Conservation (phyloP, 1,139 yeast species). For the Nakaseomyces glabratus region DNA sequence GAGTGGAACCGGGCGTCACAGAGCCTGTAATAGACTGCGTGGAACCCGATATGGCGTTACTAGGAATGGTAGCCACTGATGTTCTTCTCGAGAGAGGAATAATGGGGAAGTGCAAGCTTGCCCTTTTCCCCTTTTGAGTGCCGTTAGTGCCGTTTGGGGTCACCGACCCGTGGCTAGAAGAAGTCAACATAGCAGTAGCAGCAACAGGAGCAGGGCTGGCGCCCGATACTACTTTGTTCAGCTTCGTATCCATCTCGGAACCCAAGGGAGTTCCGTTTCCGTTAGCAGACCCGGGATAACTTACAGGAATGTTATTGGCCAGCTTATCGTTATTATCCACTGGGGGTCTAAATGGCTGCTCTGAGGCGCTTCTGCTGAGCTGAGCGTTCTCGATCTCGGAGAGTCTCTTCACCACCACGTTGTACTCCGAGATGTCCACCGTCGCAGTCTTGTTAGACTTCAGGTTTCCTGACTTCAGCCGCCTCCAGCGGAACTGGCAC, state of each 20-base stretch:
- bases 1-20: not conserved
- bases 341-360: too few relatives aligned
- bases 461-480: constrained; percentile 54
- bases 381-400: not conserved
- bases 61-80: constrained; percentile 2
- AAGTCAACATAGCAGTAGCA: too few relatives aligned
- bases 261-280: too few relatives aligned
- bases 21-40: not conserved
- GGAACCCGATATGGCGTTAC: not conserved
- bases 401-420: constrained; percentile 4
- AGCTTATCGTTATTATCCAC: too few relatives aligned
- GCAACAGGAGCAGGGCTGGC: too few relatives aligned
- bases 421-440: constrained; percentile 18
- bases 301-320: too few relatives aligned
- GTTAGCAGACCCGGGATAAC: too few relatives aligned
- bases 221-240: too few relatives aligned
- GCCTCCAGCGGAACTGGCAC: constrained; percentile 72
- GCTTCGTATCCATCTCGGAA: too few relatives aligned
- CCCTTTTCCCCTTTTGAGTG: constrained; percentile 4
- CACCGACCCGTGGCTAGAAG: too few relatives aligned
- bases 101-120: constrained; percentile 5
- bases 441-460: constrained; percentile 43
- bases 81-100: constrained; percentile 5
- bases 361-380: not conserved
- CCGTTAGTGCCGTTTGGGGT: too few relatives aligned